Percentiles rank a stretch among this genome's conserved stretches.
Conservation (phyloP, 768 basidiomycete genomes). For the Podaxis sp. region DNA sequence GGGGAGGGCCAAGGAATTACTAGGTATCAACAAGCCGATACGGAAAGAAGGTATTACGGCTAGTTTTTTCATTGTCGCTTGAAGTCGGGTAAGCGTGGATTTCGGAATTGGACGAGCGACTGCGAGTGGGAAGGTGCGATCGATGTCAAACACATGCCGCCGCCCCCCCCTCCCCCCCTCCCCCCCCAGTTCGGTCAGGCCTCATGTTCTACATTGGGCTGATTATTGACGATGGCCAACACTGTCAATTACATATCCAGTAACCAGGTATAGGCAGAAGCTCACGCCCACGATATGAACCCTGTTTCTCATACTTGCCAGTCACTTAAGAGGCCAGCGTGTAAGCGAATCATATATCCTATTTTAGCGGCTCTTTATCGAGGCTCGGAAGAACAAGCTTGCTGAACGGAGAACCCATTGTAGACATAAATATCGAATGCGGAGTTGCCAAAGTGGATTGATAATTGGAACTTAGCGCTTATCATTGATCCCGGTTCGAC, state of each 20-base stretch:
- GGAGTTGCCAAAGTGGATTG: not conserved
- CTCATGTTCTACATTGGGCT: not conserved
- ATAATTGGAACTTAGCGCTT: not conserved
- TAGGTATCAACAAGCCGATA: constrained; percentile 1
- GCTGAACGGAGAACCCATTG: too few species aligned
- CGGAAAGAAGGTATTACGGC: not conserved
- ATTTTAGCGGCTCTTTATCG: too few species aligned
- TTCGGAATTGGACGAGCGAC: not conserved
- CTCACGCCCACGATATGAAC: not conserved
- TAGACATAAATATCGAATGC: too few species aligned
- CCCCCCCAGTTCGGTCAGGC: not conserved
- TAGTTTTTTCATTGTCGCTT: not conserved
- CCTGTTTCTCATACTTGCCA: not conserved
- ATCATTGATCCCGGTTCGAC: not conserved
- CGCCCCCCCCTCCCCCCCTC: too few species aligned
- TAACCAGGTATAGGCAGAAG: not conserved
- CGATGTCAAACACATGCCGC: not conserved
- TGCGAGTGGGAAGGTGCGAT: not conserved
- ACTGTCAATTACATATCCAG: not conserved
- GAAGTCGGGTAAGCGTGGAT: not conserved
- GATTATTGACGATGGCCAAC: not conserved
- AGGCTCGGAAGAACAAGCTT: too few species aligned
- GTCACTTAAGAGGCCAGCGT: not conserved
- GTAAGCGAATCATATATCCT: not conserved
- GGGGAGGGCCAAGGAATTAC: not conserved